Base-by-base conservation (phyloP, 176 grass and related monocot species). In the Elymus sibiricus region DNA sequence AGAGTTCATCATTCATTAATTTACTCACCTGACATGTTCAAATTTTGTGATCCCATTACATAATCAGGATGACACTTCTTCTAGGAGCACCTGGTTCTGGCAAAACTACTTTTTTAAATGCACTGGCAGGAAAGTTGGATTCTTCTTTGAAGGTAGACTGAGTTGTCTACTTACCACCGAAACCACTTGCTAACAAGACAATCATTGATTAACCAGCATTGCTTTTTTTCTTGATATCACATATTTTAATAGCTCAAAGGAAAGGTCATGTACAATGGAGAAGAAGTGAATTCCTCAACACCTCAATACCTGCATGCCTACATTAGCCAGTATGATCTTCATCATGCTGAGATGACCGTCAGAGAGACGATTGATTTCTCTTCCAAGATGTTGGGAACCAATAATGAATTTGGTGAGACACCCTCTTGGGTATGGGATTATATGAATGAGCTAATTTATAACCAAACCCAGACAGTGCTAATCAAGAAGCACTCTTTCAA, bases 341-440 rank as follows among this genome's bases (percentile, higher is more conserved):
- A 98, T 73, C 95, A 95, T 87, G 85, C 95, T 37, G 95, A 98
- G 86, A 98, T 98, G 93, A 98, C 95, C 64, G 89, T 95, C 46
- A 90, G 86, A 68, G 95, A 98, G 68, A 98, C 91, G 0, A 83
- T 98, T 21, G 84, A 95, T 84, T 98, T 98, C 76, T 80, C 95
- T 65, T 89, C 82, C 79, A 87, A 83, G 40, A 86, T 98, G 87
- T 80, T 98, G 19, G 85, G 90, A 79, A 91, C 95, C 58, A 83
- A 86, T 32, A 86, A 98, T 85, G 89, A 87, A 83, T 92, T 93
- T 78, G 93, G 95, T 98, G 83, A 91, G 90, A 42, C 70, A 77
- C 65, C 29, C 25, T 77, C 75, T 61, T 77, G 70, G 1, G 3
- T 39, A 79, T 38, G 49, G 40, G 49, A 16, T 21, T 80, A 40